A percentile compares a stretch with the other conserved stretches of the same genome.
phyloP scores from a whole-genome alignment of 1,139 yeast genomes.

The Torulaspora globosa region DNA sequence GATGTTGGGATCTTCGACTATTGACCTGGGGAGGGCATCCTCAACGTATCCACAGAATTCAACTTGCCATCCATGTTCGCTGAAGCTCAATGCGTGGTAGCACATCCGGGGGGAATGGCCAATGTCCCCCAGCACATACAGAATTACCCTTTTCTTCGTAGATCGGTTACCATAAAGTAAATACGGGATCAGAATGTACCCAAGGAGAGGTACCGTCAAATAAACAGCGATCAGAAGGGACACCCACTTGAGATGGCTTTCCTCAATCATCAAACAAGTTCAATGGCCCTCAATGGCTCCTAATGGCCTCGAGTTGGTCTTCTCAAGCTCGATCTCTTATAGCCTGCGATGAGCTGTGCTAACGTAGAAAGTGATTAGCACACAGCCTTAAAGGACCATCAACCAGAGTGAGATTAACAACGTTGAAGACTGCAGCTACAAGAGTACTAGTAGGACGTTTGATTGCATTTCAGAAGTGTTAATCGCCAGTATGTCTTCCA shows the following conservation, averaged over 20 bases:
- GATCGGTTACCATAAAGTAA: slow-evolving; percentile 35
- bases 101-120: slow-evolving; percentile 96
- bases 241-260: slow-evolving; percentile 22
- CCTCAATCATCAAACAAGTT: slow-evolving; percentile 9
- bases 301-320: background rate
- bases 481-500: slow-evolving; percentile 48
- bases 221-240: slow-evolving; percentile 37
- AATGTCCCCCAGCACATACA: slow-evolving; percentile 85
- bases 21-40: slow-evolving; percentile 48
- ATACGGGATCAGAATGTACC: slow-evolving; percentile 38
- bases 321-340: background rate
- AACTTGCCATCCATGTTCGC: slow-evolving; percentile 65
- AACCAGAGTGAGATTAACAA: background rate
- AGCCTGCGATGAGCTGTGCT: background rate
- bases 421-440: background rate
- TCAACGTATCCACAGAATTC: slow-evolving; percentile 83
- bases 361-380: slow-evolving; percentile 1
- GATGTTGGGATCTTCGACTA: slow-evolving; percentile 50
- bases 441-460: background rate
- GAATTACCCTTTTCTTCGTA: slow-evolving; percentile 53
- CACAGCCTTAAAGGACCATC: background rate
- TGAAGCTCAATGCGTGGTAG: slow-evolving; percentile 80
- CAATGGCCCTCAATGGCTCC: background rate
- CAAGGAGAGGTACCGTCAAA: slow-evolving; percentile 38
- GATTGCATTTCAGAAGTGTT: background rate